Percentiles rank a stretch among this genome's conserved stretches.
Evolutionary conservation across 768 basidiomycete genomes (phyloP).

Genomic region (Cyclocybe aegerita): DNA sequence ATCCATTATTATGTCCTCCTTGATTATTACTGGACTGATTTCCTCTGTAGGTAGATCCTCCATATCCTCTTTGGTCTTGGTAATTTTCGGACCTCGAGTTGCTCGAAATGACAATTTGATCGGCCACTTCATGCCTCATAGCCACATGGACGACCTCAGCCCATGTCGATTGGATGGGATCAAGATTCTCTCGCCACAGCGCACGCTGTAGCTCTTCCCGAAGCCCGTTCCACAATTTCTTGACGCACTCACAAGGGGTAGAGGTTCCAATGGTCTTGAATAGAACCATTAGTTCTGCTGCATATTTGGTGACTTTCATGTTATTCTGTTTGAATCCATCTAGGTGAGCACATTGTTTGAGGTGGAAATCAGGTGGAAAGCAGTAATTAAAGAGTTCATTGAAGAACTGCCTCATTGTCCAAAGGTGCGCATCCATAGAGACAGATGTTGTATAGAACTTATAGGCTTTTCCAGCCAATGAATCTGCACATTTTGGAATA

Average conservation of each 20-base stretch:
- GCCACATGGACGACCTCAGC: too few relatives aligned
- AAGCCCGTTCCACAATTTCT: conserved; percentile 34
- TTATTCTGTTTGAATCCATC: conserved; percentile 18
- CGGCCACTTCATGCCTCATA: too few relatives aligned
- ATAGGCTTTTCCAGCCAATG: conserved; percentile 27
- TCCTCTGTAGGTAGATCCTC: too few relatives aligned
- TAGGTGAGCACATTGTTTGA: conserved; percentile 23
- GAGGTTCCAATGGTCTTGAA: conserved; percentile 27
- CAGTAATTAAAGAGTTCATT: conserved; percentile 28
- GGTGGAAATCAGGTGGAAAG: conserved; percentile 29
- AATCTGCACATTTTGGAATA: conserved; percentile 21
- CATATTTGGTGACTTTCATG: conserved; percentile 25
- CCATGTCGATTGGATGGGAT: too few relatives aligned
- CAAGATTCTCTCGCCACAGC: conserved; percentile 24
- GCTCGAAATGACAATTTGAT: too few relatives aligned
- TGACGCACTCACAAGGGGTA: conserved; percentile 22
- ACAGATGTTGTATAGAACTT: conserved; percentile 26
- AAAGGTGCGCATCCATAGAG: conserved; percentile 9
- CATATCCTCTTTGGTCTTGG: too few relatives aligned
- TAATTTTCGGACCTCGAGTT: too few relatives aligned
- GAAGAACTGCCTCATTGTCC: conserved; percentile 25
- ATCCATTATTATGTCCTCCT: too few relatives aligned
- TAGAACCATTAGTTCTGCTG: conserved; percentile 27
- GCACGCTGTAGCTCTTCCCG: conserved; percentile 21
- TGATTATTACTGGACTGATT: too few relatives aligned